Conservation (phyloP, 345 rosid genomes). For the Durio zibethinus region DNA sequence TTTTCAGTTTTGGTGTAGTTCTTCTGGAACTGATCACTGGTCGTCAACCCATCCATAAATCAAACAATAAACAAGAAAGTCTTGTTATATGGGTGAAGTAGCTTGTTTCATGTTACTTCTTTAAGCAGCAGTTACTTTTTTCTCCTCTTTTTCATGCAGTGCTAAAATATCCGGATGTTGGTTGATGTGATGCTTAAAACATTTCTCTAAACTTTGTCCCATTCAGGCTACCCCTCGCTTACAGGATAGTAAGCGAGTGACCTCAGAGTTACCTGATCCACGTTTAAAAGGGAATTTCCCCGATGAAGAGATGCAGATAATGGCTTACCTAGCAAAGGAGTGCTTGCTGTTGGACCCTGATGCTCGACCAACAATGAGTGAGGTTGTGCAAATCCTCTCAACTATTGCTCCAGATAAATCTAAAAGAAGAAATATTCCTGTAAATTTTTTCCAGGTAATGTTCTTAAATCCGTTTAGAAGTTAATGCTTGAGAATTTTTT, state of each 20-base stretch:
- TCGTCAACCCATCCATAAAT: conserved; percentile 70
- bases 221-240: conserved; percentile 78
- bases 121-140: background rate
- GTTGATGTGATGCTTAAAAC: background rate
- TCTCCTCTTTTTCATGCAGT: background rate
- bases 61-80: conserved; percentile 76
- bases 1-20: conserved; percentile 96
- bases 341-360: conserved; percentile 90
- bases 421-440: conserved; percentile 63
- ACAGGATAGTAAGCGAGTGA: conserved; percentile 62
- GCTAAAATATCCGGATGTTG: background rate
- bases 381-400: conserved; percentile 94
- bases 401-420: conserved; percentile 72
- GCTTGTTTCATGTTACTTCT: background rate
- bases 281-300: conserved; percentile 64
- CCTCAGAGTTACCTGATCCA: conserved; percentile 77
- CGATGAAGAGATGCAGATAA: conserved; percentile 82
- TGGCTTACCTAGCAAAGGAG: conserved; percentile 95
- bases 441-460: conserved; percentile 60
- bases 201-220: conserved; percentile 3
- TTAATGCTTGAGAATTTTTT: background rate
- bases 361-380: conserved; percentile 91
- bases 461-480: background rate
- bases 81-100: conserved; percentile 84
- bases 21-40: conserved; percentile 94